phyloP scores from a whole-genome alignment of 2,329 filamentous ascomycete species.

The Penicillium psychrosexuale region DNA sequence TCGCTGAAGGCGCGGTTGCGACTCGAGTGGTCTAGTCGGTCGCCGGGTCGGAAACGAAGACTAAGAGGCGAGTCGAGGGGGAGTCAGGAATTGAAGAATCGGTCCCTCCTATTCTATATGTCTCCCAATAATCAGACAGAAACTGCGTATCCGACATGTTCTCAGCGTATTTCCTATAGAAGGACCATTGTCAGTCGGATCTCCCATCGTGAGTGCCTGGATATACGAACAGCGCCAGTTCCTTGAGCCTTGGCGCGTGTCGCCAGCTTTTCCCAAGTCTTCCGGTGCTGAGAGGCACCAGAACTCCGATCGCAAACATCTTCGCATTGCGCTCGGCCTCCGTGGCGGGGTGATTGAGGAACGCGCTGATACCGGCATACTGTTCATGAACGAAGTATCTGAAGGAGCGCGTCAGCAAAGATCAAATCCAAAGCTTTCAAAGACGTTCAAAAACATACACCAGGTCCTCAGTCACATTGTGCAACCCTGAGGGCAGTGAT shows the following conservation, averaged over 20 bases:
- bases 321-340: constrained; percentile 79
- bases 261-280: constrained; percentile 84
- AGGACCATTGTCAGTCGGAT: constrained; percentile 13
- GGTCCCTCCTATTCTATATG: constrained; percentile 36
- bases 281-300: constrained; percentile 83
- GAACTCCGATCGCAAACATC: constrained; percentile 86
- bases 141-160: constrained; percentile 61
- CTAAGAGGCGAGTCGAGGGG: constrained; percentile 51
- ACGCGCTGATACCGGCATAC: constrained; percentile 86
- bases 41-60: constrained; percentile 55
- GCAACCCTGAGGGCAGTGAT: constrained; percentile 86
- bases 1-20: constrained; percentile 43
- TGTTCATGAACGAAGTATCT: constrained; percentile 88
- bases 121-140: constrained; percentile 79
- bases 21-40: constrained; percentile 27
- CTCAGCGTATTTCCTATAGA: constrained; percentile 54
- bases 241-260: constrained; percentile 73
- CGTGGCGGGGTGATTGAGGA: constrained; percentile 76
- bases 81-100: constrained; percentile 44
- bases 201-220: not conserved
- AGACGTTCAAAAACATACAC: constrained; percentile 42
- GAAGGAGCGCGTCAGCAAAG: constrained; percentile 13
- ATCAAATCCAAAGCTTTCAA: not conserved
- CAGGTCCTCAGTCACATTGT: constrained; percentile 82
- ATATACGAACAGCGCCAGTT: constrained; percentile 63